Evolutionary conservation across 371 early-diverging fungal species (phyloP).

Genomic region (Mycotypha africana): DNA sequence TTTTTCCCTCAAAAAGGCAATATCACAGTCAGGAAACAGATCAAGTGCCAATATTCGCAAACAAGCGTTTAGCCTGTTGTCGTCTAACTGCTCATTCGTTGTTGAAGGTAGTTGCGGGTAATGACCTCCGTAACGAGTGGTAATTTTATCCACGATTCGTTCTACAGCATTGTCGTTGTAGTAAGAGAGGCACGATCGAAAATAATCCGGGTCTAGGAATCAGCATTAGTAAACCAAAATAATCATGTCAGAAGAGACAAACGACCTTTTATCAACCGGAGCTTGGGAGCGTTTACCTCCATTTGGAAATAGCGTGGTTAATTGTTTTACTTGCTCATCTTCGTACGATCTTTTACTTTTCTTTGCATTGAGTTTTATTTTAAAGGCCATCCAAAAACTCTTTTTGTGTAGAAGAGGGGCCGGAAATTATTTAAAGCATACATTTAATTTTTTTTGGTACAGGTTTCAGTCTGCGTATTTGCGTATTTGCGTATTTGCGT

Average conservation of each 20-base stretch:
- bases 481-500: no score
- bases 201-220: constrained; percentile 38
- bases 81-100: no score
- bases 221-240: neutral
- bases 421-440: no score
- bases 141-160: constrained; percentile 40
- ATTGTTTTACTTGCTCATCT: neutral
- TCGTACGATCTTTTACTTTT: neutral
- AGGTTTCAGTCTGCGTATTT: no score
- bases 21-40: constrained; percentile 48
- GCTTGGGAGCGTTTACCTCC: constrained; percentile 38
- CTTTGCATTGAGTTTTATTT: no score
- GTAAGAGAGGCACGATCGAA: constrained; percentile 32
- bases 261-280: neutral
- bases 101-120: constrained; percentile 34
- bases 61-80: constrained; percentile 23
- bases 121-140: constrained; percentile 19
- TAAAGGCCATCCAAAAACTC: no score
- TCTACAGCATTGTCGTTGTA: constrained; percentile 38
- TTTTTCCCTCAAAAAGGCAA: constrained; percentile 29
- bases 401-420: no score
- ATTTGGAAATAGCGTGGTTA: constrained; percentile 20
- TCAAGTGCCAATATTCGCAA: constrained; percentile 37
- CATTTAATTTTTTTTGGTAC: no score
- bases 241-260: no score